Percentiles rank a stretch among this genome's conserved stretches.
Evolutionary conservation across 169 alveolate genomes (phyloP).

Genomic region (Plasmodium vivax): DNA sequence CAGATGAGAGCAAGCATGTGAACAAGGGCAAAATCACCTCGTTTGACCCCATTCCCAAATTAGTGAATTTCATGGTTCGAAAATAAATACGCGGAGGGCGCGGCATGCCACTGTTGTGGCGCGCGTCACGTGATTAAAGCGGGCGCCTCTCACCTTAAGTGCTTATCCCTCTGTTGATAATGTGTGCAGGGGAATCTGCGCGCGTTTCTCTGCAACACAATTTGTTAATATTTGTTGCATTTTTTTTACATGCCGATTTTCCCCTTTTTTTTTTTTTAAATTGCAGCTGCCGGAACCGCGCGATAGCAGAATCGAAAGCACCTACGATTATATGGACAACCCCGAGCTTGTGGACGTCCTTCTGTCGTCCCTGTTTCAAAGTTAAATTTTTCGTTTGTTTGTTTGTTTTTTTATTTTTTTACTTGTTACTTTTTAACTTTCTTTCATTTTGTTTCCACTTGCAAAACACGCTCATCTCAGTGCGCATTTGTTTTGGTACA

Average conservation of each 20-base stretch:
- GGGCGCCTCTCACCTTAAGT: not conserved
- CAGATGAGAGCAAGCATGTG: constrained; percentile 16
- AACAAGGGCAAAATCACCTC: constrained; percentile 25
- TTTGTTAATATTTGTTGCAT: not conserved
- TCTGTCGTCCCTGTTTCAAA: constrained; percentile 65
- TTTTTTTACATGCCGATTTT: not conserved
- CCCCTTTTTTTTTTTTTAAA: not conserved
- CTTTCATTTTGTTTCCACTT: not conserved
- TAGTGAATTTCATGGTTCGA: constrained; percentile 63
- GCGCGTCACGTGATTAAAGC: not conserved
- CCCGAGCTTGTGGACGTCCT: constrained; percentile 60
- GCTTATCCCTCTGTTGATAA: not conserved
- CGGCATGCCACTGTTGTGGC: not conserved
- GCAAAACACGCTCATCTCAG: not conserved
- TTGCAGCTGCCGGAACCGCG: constrained; percentile 60
- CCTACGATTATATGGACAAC: constrained; percentile 55
- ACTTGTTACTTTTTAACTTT: not conserved
- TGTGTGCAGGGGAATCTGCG: not conserved
- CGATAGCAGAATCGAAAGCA: constrained; percentile 16
- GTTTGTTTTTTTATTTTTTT: not conserved
- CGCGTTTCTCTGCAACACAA: not conserved
- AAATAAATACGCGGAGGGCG: not conserved
- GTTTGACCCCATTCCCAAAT: constrained; percentile 56
- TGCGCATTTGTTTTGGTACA: not conserved
- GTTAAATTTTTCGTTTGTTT: constrained; percentile 25